Conservation (phyloP, 1,284 basidiomycete genomes). For the Ustilago tritici region DNA sequence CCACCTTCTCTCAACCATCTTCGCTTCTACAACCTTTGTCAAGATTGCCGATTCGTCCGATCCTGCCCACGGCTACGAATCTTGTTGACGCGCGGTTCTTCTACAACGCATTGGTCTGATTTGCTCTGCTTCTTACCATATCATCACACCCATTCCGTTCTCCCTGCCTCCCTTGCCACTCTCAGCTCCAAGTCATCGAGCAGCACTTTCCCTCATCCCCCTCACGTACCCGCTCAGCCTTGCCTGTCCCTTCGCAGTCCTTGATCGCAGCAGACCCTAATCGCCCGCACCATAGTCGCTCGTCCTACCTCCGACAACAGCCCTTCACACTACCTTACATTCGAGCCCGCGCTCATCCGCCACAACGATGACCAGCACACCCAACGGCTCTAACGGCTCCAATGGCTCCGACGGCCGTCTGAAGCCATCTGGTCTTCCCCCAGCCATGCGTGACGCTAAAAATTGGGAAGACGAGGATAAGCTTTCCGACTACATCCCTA, state of each 20-base stretch:
- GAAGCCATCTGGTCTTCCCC: slow-evolving; percentile 41
- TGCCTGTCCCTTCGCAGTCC: background rate
- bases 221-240: background rate
- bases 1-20: background rate
- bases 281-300: background rate
- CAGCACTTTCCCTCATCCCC: background rate
- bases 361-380: slow-evolving; percentile 26
- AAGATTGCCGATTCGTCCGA: background rate
- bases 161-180: background rate
- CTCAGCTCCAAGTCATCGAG: background rate
- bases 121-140: background rate
- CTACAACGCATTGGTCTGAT: background rate
- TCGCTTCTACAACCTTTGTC: background rate
- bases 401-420: slow-evolving; percentile 29
- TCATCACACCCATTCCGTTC: background rate
- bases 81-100: background rate
- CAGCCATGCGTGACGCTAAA: slow-evolving; percentile 43
- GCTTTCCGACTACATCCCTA: slow-evolving; percentile 61
- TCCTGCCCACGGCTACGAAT: background rate
- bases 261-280: background rate
- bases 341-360: background rate
- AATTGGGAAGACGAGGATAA: slow-evolving; percentile 63
- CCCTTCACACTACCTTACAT: background rate
- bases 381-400: slow-evolving; percentile 39
- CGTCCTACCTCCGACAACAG: background rate